Evolutionary conservation across 495 filamentous ascomycete species (phyloP).

Genomic region (Viridothelium virens): DNA sequence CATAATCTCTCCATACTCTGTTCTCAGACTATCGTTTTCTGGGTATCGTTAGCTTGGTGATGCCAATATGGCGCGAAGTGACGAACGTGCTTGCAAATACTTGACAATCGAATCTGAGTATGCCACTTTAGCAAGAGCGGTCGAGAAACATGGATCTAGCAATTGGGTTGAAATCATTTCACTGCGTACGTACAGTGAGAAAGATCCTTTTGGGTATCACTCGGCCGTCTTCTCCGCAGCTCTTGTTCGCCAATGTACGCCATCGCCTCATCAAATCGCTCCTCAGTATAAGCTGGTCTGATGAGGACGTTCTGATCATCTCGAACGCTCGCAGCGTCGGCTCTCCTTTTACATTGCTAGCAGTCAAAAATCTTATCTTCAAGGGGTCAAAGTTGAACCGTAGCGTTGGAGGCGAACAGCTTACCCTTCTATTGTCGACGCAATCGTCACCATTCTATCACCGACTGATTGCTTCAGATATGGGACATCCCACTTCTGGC

Average conservation of each 20-base stretch:
- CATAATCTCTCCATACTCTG: conserved; percentile 56
- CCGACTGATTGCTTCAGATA: conserved; percentile 48
- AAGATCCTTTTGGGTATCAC: background rate
- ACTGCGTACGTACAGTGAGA: background rate
- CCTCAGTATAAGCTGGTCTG: conserved; percentile 37
- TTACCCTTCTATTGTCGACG: conserved; percentile 60
- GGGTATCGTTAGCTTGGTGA: background rate
- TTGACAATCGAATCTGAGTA: conserved; percentile 23
- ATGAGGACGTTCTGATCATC: conserved; percentile 43
- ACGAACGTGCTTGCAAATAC: conserved; percentile 46
- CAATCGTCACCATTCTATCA: conserved; percentile 53
- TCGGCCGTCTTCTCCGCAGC: conserved; percentile 7
- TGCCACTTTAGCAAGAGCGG: background rate
- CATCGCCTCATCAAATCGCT: conserved; percentile 36
- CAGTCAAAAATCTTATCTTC: background rate
- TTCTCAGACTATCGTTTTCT: conserved; percentile 70
- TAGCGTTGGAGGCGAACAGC: conserved; percentile 18
- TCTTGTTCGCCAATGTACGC: conserved; percentile 25
- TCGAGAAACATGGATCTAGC: background rate
- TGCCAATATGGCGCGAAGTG: background rate
- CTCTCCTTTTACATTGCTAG: conserved; percentile 41
- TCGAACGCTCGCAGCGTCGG: conserved; percentile 49
- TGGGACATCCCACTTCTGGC: conserved; percentile 48
- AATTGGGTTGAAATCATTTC: background rate
- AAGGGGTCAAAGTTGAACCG: background rate